These are phyloP conservation scores for Cubamyces sp. DNA, from an alignment of 768 basidiomycete genomes.

Conservation along the genomic window DNA sequence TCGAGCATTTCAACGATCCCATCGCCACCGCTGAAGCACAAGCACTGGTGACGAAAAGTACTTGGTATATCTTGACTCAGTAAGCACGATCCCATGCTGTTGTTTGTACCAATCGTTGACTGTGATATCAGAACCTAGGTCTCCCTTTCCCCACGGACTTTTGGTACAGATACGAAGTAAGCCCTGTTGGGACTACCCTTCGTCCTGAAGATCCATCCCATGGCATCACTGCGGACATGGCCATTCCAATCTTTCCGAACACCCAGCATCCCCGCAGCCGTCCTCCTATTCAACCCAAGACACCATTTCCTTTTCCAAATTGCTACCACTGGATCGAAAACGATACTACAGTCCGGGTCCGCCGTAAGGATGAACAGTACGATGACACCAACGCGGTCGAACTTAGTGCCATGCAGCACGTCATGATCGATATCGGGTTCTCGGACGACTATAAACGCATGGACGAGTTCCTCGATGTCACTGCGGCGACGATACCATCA, in stretches of 20 bases:
- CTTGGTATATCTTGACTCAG: no score
- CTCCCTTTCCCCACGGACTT: no score
- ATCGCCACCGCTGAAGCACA: not conserved
- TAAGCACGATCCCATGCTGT: no score
- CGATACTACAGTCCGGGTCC: not conserved
- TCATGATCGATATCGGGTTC: not conserved
- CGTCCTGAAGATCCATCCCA: no score
- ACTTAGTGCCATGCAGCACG: not conserved
- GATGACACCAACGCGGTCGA: not conserved
- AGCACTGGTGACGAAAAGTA: not conserved
- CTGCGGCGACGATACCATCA: no score
- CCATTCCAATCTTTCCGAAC: no score
- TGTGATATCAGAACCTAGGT: no score
- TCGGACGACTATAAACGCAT: not conserved
- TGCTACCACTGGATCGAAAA: conserved; percentile 6
- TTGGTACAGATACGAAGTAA: no score
- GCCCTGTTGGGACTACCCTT: no score
- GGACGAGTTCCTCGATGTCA: not conserved
- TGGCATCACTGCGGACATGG: no score
- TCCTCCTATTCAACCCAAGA: not conserved
- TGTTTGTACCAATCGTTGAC: no score
- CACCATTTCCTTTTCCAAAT: conserved; percentile 5
- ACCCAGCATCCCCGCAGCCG: no score
- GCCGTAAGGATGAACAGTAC: not conserved
- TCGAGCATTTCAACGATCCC: not conserved